Evolutionary conservation across 23 red algal species (phyloP).

Genomic region (Agarophyton chilense): DNA sequence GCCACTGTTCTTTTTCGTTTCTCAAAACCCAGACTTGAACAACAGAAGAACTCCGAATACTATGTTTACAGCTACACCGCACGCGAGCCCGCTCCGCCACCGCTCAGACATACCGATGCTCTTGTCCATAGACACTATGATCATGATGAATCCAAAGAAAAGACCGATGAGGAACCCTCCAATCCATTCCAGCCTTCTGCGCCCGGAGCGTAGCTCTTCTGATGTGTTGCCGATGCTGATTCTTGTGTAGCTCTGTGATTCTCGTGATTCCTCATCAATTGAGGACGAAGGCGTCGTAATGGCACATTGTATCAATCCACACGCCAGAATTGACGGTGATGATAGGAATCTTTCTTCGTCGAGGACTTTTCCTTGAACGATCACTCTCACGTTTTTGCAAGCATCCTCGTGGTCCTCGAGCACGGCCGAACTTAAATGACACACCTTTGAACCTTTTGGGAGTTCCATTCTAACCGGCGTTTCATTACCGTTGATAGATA

Average conservation of each 20-base stretch:
- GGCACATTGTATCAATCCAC: slow-evolving; percentile 21
- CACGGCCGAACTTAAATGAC: background rate
- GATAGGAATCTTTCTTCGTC: background rate
- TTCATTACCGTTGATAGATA: slow-evolving; percentile 10
- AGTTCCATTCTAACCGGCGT: background rate
- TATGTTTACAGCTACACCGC: slow-evolving; percentile 53
- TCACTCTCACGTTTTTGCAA: background rate
- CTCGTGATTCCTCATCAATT: background rate
- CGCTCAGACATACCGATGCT: slow-evolving; percentile 36
- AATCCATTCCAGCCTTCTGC: slow-evolving; percentile 21
- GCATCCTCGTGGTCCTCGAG: background rate
- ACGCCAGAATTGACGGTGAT: slow-evolving; percentile 20
- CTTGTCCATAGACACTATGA: slow-evolving; percentile 50
- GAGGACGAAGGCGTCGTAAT: slow-evolving; percentile 18
- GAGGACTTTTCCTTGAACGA: slow-evolving; percentile 3
- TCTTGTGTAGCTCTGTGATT: background rate
- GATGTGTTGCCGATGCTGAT: background rate
- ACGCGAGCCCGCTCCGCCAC: slow-evolving; percentile 44
- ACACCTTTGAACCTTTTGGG: slow-evolving; percentile 2
- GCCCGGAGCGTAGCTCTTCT: background rate
- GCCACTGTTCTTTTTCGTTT: background rate
- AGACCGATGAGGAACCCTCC: slow-evolving; percentile 38
- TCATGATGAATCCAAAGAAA: slow-evolving; percentile 59
- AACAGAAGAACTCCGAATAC: slow-evolving; percentile 39
- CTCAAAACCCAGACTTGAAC: background rate